Base-by-base conservation (phyloP, 768 basidiomycete genomes). In the Postia placenta region DNA sequence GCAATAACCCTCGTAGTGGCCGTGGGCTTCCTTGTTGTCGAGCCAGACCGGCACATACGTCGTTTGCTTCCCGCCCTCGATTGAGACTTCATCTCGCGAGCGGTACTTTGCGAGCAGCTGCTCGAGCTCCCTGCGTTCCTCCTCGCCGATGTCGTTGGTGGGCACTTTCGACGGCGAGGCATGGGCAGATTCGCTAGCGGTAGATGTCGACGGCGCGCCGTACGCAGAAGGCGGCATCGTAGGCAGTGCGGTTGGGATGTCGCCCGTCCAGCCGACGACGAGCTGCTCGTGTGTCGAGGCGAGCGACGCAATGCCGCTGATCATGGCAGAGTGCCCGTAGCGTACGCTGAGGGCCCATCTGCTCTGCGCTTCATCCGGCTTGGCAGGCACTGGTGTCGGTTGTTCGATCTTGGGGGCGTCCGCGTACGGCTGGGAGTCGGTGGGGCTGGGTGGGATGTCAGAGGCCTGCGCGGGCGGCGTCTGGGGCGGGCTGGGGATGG, bases 1-100 rank as follows among this genome's bases (percentile, higher is more conserved):
- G 79, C 94, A 97, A 66, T 96, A 97, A 0, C 93, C 94, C 57
- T 98, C 93, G 64, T 97, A 96, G 64, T 96, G 93, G 0, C 86
- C 91, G 59, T 92, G 89, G 19, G 91, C 92, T 33, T 92, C 80
- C 64, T 86, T 80, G 58, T 92, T 88, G 58, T 89, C 85, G 28
- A 94, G 73, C 89, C 90, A 96, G 11, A 99, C 89, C 4, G 95
- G 93, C 5, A 89, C 79, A 57, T 91, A 96, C 12, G 70, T 75
- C 42, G 87, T 81, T 60, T 76, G 81, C 54, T 79, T 64, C 27
- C 69, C 66, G 39, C 71, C 65, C 14, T 64, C 74, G 51, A 78
- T 73, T 49, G 80, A 73, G 1, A 67, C 65, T 53, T 80, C 80
- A 20, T 75, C 74, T 36, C 81, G 83, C 52, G 80, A 79, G 6